Evolutionary conservation across 169 alveolate species (phyloP), one percentile per base, ranked within the genome.

Genomic region (Plasmodium sp.): DNA sequence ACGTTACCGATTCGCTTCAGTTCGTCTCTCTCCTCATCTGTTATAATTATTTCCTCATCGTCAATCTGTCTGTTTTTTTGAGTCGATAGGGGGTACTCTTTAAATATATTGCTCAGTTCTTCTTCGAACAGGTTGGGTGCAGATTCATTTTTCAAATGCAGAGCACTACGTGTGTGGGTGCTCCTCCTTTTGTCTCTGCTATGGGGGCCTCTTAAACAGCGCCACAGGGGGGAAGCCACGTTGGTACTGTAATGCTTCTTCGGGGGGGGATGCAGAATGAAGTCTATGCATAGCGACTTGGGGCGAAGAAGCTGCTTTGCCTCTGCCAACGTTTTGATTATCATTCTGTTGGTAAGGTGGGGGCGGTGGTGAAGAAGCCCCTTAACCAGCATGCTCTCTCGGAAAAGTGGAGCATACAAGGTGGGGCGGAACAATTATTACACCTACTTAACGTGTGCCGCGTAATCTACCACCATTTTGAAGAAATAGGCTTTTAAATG

Each of bases 41-140:
- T 36, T 75, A 86, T 86, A 36, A 77, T 36, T 86, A 86, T 74
- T 54, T 86, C 93, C 81, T 86, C 93, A 71, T 72, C 34, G 0
- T 33, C 51, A 71, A 48, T 36, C 51, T 5, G 56, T 34, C 62
- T 71, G 5, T 86, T 83, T 14, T 18, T 56, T 34, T 56, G 43
- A 41, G 54, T 71, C 7, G 22, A 39, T 18, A 86, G 27, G 51
- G 93, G 72, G 72, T 56, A 86, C 72, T 86, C 81, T 3, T 86
- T 86, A 33, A 75, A 86, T 9, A 86, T 72, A 4, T 75, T 86
- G 18, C 45, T 86, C 31, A 86, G 41, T 77, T 86, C 93, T 86
- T 86, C 93, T 51, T 75, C 93, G 67, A 75, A 86, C 7, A 86
- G 0, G 67, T 86, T 86, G n/a, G 77, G 77, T 31, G 12, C 31